Conservation (phyloP, 306 rosid genomes). For the Potentilla sterilis region DNA sequence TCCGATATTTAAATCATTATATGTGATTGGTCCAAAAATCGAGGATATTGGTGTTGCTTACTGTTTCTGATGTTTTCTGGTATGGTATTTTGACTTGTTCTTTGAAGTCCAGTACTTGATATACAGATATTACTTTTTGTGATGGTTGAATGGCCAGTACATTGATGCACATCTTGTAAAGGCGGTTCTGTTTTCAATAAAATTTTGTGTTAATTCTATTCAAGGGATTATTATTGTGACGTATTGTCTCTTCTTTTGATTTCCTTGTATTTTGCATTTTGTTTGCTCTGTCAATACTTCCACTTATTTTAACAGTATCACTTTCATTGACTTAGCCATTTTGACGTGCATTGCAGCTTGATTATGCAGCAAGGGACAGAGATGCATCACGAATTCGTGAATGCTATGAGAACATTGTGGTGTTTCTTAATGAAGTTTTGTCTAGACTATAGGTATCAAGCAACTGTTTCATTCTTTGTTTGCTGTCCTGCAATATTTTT, state of each 20-base stretch:
- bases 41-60: neutral
- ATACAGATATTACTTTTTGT: neutral
- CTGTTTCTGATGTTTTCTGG: neutral
- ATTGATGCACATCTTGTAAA: neutral
- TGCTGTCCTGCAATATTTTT: neutral
- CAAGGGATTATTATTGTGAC: neutral
- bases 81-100: neutral
- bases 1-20: neutral
- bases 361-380: constrained; percentile 78
- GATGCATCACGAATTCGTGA: constrained; percentile 53
- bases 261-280: neutral
- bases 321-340: neutral
- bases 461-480: neutral
- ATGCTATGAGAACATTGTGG: constrained; percentile 57
- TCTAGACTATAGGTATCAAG: constrained; percentile 39
- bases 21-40: neutral
- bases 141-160: neutral
- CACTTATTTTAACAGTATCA: constrained; percentile 7
- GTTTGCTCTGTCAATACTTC: neutral
- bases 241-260: neutral
- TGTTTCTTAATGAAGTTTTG: constrained; percentile 51
- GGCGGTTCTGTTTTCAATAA: neutral
- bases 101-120: neutral
- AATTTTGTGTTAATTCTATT: neutral
- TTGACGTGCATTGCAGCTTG: constrained; percentile 45